Conservation (phyloP, 768 basidiomycete species). For the Aureoboletus auriporus region DNA sequence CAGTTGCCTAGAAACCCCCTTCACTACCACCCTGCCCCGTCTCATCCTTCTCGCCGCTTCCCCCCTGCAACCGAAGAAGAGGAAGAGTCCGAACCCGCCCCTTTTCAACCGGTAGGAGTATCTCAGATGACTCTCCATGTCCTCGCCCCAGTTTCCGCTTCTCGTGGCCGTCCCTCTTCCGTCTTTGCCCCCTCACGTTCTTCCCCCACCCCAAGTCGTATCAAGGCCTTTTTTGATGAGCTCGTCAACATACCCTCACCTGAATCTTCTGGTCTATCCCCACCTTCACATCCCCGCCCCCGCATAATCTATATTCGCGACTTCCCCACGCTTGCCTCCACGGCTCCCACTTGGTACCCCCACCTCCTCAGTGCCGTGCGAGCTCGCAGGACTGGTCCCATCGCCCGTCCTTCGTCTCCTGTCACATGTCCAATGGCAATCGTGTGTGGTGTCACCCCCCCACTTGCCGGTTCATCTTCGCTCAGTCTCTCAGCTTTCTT, state of each 20-base stretch:
- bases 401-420: constrained; percentile 56
- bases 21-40: constrained; percentile 47
- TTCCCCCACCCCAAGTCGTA: constrained; percentile 47
- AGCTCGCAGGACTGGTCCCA: constrained; percentile 62
- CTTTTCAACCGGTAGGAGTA: constrained; percentile 30
- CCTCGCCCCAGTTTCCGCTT: constrained; percentile 31
- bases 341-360: constrained; percentile 77
- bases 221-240: constrained; percentile 72
- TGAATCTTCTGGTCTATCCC: constrained; percentile 23
- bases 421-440: constrained; percentile 72
- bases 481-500: constrained; percentile 6
- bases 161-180: constrained; percentile 33
- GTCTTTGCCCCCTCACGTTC: constrained; percentile 38
- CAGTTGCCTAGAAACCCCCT: constrained; percentile 73
- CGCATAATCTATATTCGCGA: constrained; percentile 85
- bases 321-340: constrained; percentile 68
- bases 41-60: constrained; percentile 24
- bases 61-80: constrained; percentile 36
- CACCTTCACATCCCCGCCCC: constrained; percentile 37
- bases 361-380: constrained; percentile 76
- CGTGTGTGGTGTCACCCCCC: constrained; percentile 82
- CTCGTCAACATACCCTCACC: constrained; percentile 59
- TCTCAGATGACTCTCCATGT: constrained; percentile 48
- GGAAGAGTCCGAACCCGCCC: constrained; percentile 47
- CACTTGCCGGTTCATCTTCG: constrained; percentile 51